These are phyloP conservation scores for Metschnikowia dekortorum DNA, from an alignment of 805 yeast genomes.

Conservation along the genomic window DNA sequence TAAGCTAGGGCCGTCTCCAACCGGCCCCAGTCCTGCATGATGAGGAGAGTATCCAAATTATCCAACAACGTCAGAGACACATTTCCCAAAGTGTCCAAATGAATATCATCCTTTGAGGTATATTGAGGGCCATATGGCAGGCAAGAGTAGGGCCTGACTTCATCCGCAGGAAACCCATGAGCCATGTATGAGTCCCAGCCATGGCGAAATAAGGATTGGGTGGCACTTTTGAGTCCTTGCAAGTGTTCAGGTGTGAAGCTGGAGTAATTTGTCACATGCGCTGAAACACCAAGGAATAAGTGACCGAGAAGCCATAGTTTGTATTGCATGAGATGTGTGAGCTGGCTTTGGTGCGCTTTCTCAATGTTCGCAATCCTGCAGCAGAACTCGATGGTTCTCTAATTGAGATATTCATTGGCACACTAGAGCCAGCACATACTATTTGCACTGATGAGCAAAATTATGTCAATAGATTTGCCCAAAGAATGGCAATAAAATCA, in stretches of 20 bases:
- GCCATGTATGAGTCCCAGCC: constrained; percentile 69
- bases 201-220: constrained; percentile 59
- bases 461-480: too few relatives aligned
- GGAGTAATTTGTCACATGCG: constrained; percentile 6
- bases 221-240: constrained; percentile 36
- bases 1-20: constrained; percentile 38
- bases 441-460: too few relatives aligned
- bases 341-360: not conserved
- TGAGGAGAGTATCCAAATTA: constrained; percentile 70
- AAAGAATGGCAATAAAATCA: too few relatives aligned
- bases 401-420: too few relatives aligned
- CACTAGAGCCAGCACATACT: too few relatives aligned
- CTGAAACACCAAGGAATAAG: not conserved
- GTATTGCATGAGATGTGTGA: not conserved
- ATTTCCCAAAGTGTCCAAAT: constrained; percentile 85
- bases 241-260: constrained; percentile 39
- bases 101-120: constrained; percentile 46
- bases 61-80: constrained; percentile 76
- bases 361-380: constrained; percentile 1
- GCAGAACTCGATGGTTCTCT: not conserved
- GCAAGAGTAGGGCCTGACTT: constrained; percentile 72
- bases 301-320: constrained; percentile 1
- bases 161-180: constrained; percentile 78
- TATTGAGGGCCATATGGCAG: constrained; percentile 62
- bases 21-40: constrained; percentile 58